Evolutionary conservation across 768 basidiomycete genomes (phyloP).

Genomic region (Auricularia cornea): DNA sequence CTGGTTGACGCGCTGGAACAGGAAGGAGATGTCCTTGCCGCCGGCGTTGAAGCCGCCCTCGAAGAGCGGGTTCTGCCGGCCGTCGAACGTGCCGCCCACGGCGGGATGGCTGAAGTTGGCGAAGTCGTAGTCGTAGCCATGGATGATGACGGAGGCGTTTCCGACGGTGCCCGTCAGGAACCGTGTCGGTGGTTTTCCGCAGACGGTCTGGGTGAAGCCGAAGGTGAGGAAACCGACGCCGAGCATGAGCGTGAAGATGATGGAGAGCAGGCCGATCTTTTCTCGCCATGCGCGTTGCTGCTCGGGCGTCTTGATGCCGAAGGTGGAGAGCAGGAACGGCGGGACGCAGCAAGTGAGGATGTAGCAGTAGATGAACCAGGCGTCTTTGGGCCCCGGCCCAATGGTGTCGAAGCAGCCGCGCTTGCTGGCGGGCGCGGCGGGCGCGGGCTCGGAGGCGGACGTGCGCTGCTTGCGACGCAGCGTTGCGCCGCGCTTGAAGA

Average conservation of each 20-base stretch:
- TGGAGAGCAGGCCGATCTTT: slow-evolving; percentile 85
- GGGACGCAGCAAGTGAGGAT: slow-evolving; percentile 81
- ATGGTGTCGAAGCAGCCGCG: slow-evolving; percentile 59
- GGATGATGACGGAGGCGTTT: slow-evolving; percentile 65
- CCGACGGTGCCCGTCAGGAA: slow-evolving; percentile 74
- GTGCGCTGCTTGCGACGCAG: slow-evolving; percentile 56
- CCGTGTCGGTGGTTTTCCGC: slow-evolving; percentile 77
- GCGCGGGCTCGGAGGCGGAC: slow-evolving; percentile 33
- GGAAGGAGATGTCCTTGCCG: slow-evolving; percentile 85
- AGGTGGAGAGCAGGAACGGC: slow-evolving; percentile 59
- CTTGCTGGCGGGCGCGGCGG: slow-evolving; percentile 28
- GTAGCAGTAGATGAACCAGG: slow-evolving; percentile 94
- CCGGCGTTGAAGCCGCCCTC: slow-evolving; percentile 66
- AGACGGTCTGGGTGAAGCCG: slow-evolving; percentile 92
- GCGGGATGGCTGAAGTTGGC: slow-evolving; percentile 77
- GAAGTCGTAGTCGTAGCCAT: slow-evolving; percentile 92
- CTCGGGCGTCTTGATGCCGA: slow-evolving; percentile 83
- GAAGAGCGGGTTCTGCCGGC: slow-evolving; percentile 75
- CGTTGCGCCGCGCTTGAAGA: slow-evolving; percentile 82
- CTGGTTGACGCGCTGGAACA: slow-evolving; percentile 89
- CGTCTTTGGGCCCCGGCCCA: slow-evolving; percentile 80
- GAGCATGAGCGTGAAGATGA: slow-evolving; percentile 82
- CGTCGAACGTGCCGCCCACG: slow-evolving; percentile 60
- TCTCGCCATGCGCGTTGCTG: slow-evolving; percentile 97
- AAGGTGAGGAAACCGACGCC: slow-evolving; percentile 96